Evolutionary conservation across 768 basidiomycete genomes (phyloP), one percentile per base, ranked within the genome.

Genomic region (Aureoboletus auriporus): DNA sequence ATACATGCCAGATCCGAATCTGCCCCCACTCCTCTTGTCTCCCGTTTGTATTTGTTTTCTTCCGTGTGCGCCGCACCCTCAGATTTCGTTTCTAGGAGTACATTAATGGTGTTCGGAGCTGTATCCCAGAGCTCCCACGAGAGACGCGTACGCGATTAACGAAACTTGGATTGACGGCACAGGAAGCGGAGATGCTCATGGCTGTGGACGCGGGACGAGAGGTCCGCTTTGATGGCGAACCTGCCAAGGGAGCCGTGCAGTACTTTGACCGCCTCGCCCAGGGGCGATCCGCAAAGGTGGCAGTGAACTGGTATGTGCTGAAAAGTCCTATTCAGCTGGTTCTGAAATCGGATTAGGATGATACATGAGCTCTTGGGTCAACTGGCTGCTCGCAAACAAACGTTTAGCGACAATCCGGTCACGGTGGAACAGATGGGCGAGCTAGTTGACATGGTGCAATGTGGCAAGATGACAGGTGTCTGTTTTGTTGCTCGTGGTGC

Each of bases 1-100:
- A 14, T 98, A 97, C 70, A 95, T 99, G 91, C 96, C 96, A 0
- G 96, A 99, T 64, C 84, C 92, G 0, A 97, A 98, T 64, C 69
- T 98, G 1, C 92, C 93, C 1, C 78, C 83, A 0, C 69, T 97
- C 6, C 60, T 80, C 29, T 59, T 89, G 7, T 75, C 75, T 48
- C 63, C 78, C 50, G 83, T 79, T 49, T 14, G 55, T 58, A 57
- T 53, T 38, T 42, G 38, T 17, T 42, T 42, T 53, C 48, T 29
- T 17, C 20, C 31, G 8, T 20, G 5, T 34, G 23, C 13, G 13
- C n/a, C 5, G 9, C 41, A 53, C 23, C 50, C 39, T 43, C 29
- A 8, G 1, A 16, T 16, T 49, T 39, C 1, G 17, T 16, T 49
- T 39, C n/a, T 58, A 95, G 91, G 69, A 69, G 23, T 84, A 87